Evolutionary conservation across 2,329 filamentous ascomycete species (phyloP), one percentile per base, ranked within the genome.

Genomic region (Zalaria sp.): DNA sequence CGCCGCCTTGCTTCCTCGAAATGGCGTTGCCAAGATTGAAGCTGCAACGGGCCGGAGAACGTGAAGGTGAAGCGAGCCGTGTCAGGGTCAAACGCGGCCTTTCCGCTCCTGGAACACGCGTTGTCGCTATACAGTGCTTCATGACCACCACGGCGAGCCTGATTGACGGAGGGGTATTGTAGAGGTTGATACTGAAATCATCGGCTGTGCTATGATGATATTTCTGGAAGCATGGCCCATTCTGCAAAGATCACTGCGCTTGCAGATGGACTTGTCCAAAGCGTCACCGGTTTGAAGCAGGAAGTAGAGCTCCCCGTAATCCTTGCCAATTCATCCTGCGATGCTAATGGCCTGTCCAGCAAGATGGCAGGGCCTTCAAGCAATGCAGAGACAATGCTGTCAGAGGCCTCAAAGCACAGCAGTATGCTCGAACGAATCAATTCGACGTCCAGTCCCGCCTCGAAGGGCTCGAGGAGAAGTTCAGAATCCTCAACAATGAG

Each of bases 401-500:
- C 18, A 59, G 53, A 40, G 58, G 57, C 8, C 52, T 68, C 18
- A 56, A 57, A 45, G 56, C 60, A 25, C 55, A 66, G 32, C 61
- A 63, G 35, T 62, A 63, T 56, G 58, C 55, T 37, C 62, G 67
- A 29, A 65, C 63, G 1, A 69, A 69, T 46, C 67, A 68, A 40
- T 71, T 70, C 51, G 64, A 66, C n/a, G 58, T 70, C 27, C 56
- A 58, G 35, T 49, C 59, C 3, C 59, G 51, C 31, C 56, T 62
- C 11, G 51, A 58, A 25, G 67, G 67, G 1, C 67, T 95, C 3
- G 80, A 88, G 50, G 91, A 96, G 63, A 87, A 89, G 51, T 91
- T 95, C 52, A 74, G 78, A 28, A 72, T 96, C 41, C 71, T 85
- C 38, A 80, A 83, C 54, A 77, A 83, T 47, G 88, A 95, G 52